Conservation (phyloP, 2,329 filamentous ascomycete species). For the Colletotrichum trifolii region DNA sequence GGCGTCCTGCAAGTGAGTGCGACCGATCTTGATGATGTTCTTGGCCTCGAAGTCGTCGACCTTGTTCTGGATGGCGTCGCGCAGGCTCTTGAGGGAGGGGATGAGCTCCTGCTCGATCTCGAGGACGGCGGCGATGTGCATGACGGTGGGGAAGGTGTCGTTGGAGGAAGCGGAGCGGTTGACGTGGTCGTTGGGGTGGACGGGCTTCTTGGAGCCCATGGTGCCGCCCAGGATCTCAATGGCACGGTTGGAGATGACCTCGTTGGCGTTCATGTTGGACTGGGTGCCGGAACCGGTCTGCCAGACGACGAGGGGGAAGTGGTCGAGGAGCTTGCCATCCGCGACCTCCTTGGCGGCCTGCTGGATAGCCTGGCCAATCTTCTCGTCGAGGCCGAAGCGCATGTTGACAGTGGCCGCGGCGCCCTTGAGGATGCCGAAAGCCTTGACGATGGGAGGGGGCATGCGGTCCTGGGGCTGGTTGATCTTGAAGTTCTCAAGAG, state of each 20-base stretch:
- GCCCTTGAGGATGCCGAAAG: slow-evolving; percentile 97
- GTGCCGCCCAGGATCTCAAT: slow-evolving; percentile 96
- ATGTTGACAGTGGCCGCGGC: slow-evolving; percentile 97
- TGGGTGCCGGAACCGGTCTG: slow-evolving; percentile 98
- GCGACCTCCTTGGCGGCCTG: slow-evolving; percentile 94
- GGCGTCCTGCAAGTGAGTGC: slow-evolving; percentile 96
- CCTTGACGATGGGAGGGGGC: slow-evolving; percentile 90
- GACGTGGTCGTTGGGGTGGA: slow-evolving; percentile 99
- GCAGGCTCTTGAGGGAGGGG: slow-evolving; percentile 83
- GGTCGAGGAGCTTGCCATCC: slow-evolving; percentile 90
- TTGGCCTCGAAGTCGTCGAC: slow-evolving; percentile 84
- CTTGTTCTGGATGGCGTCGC: slow-evolving; percentile 87
- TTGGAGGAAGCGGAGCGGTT: slow-evolving; percentile 99
- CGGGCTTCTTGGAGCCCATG: slow-evolving; percentile 97
- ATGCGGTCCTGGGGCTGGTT: slow-evolving; percentile 99
- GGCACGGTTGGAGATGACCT: slow-evolving; percentile 98
- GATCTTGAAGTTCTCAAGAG: slow-evolving; percentile 97
- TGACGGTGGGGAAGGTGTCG: slow-evolving; percentile 99
- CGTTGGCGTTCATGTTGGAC: slow-evolving; percentile 99
- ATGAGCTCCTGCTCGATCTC: slow-evolving; percentile 89
- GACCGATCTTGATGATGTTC: slow-evolving; percentile 98
- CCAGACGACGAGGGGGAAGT: slow-evolving; percentile 99
- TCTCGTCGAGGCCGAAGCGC: slow-evolving; percentile 81
- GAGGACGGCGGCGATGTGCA: slow-evolving; percentile 98
- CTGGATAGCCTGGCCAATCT: slow-evolving; percentile 91